phyloP scores from a whole-genome alignment of 2,329 filamentous ascomycete species.

The Fusarium sarcochroum region DNA sequence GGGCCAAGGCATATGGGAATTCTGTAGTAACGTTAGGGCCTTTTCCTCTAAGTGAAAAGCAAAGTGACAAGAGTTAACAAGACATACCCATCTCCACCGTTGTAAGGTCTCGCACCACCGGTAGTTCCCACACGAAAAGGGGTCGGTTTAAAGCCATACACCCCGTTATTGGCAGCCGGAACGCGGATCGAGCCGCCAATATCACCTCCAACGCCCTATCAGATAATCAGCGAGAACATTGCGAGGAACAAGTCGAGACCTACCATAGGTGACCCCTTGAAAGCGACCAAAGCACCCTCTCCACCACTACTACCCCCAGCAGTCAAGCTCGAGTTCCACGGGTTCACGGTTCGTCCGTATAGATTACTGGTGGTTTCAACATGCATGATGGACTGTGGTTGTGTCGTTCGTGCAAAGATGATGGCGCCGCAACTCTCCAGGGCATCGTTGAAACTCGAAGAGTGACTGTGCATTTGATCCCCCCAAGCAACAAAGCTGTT shows the following conservation, averaged over 20 bases:
- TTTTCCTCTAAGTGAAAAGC: background rate
- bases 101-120: too few relatives aligned
- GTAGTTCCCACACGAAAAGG: background rate
- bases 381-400: conserved; percentile 67
- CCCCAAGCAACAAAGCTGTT: too few relatives aligned
- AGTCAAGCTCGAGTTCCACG: conserved; percentile 67
- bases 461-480: too few relatives aligned
- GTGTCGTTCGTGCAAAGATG: conserved; percentile 76
- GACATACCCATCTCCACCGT: too few relatives aligned
- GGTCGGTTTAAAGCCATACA: conserved; percentile 39
- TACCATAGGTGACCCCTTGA: conserved; percentile 52
- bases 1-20: too few relatives aligned
- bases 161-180: conserved; percentile 50
- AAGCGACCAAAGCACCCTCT: conserved; percentile 52
- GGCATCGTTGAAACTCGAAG: too few relatives aligned
- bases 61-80: too few relatives aligned
- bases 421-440: conserved; percentile 65
- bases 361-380: conserved; percentile 73
- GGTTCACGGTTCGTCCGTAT: conserved; percentile 72
- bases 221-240: too few relatives aligned
- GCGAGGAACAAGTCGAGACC: too few relatives aligned
- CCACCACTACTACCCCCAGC: conserved; percentile 75
- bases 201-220: conserved; percentile 32
- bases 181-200: conserved; percentile 52
- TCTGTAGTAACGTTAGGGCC: background rate